Base-by-base conservation (phyloP, 1,284 basidiomycete species). In the Farysia itapuensis region DNA sequence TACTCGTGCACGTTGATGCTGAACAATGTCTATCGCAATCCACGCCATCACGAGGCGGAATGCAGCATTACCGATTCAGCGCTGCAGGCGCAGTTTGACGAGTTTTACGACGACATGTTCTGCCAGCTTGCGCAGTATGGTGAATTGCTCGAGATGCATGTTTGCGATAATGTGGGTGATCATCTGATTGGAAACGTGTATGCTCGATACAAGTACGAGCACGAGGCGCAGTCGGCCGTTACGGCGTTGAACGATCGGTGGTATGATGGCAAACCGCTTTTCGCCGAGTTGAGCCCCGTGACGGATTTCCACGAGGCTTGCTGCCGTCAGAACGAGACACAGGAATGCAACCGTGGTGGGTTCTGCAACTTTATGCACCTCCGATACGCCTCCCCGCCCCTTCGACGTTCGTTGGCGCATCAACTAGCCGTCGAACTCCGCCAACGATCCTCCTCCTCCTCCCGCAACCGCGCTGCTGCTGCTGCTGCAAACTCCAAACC, bases 331-430 rank as follows among this genome's bases (percentile, higher is more conserved):
- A 70, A 76, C 50, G 74, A 76, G 46, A 74, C 69, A 66, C 93
- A 94, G 9, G 91, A 97, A 32, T 79, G 78, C 65, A 74, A 77
- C 43, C 66, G 78, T 9, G 78, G 77, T 14, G 74, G 74, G 2
- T 93, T 96, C 80, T 99, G 94, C 80, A 99, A 99, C 79, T 99
- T 98, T 76, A 96, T 97, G 92, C 94, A 98, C 80, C 81, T 97
- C 20, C 53, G 70, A 15, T 54, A 67, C 33, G 59, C 72, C 4
- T 48, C 57, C 4, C 32, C 43, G 9, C 36, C 40, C 4, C 45
- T 75, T 4, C 35, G 71, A 11, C 54, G 61, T 30, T 48, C 71
- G 39, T 43, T 76, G 35, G 47, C 70, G 22, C 72, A 74, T 21
- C 60, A 76, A 39, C 45, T 70, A 6, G 53, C 64, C 14, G 69